Percentiles rank a stretch among this genome's conserved stretches.
These are phyloP conservation scores for Strigomonas culicis DNA, from an alignment of 208 protist genomes.

Conservation along the genomic window DNA sequence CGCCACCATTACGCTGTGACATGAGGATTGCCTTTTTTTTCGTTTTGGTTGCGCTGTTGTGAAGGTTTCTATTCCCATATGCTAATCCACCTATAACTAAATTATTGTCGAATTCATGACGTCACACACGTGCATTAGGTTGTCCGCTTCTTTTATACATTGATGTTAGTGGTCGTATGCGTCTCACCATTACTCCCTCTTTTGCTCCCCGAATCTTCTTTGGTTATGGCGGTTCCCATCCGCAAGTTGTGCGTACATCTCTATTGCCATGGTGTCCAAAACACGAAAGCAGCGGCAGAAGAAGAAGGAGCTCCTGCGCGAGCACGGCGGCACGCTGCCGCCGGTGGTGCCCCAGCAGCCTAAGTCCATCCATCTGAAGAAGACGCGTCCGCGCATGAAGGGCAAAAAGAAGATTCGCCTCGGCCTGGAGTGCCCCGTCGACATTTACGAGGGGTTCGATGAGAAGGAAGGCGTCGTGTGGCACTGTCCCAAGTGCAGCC, in stretches of 20 bases:
- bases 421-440: conserved; percentile 70
- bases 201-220: not conserved
- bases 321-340: conserved; percentile 60
- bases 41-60: too few relatives aligned
- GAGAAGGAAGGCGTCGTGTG: conserved; percentile 80
- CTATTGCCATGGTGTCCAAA: conserved; percentile 81
- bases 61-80: too few relatives aligned
- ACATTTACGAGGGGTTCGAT: conserved; percentile 87
- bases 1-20: too few relatives aligned
- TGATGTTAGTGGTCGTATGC: too few relatives aligned
- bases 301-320: conserved; percentile 57
- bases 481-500: conserved; percentile 63
- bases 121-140: too few relatives aligned
- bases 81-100: too few relatives aligned
- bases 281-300: conserved; percentile 84
- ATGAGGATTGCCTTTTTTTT: too few relatives aligned
- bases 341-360: conserved; percentile 52
- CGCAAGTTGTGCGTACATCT: not conserved
- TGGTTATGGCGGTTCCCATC: not conserved
- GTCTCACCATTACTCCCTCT: not conserved
- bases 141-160: too few relatives aligned
- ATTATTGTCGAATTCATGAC: too few relatives aligned
- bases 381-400: conserved; percentile 87
- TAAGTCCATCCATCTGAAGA: conserved; percentile 87
- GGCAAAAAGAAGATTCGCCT: conserved; percentile 89